phyloP scores from a whole-genome alignment of 495 filamentous ascomycete genomes.

The Penicillium fimorum region DNA sequence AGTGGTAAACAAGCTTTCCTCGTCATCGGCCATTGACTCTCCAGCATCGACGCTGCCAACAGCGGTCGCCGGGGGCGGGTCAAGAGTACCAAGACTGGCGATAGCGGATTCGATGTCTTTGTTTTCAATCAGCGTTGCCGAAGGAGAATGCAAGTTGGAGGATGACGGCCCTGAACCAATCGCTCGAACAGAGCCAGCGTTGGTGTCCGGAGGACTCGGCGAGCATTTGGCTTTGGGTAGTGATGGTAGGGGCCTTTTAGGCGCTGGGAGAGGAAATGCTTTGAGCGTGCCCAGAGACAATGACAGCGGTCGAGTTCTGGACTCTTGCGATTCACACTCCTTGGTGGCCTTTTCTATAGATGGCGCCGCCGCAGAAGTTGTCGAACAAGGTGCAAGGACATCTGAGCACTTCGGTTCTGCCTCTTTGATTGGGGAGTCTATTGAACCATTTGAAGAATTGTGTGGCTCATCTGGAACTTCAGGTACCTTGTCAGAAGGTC shows the following conservation, averaged over 20 bases:
- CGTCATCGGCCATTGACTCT: conserved; percentile 13
- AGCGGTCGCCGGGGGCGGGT: conserved; percentile 12
- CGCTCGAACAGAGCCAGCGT: conserved; percentile 5
- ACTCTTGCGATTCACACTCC: conserved; percentile 12
- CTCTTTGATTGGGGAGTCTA: neutral
- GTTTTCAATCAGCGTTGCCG: conserved; percentile 19
- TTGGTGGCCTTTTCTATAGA: conserved; percentile 2
- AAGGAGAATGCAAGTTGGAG: conserved; percentile 11
- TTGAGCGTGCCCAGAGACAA: conserved; percentile 33
- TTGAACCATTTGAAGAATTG: neutral
- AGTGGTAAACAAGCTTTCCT: conserved; percentile 12
- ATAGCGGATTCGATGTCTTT: neutral
- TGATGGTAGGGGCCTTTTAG: conserved; percentile 36
- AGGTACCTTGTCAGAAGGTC: neutral
- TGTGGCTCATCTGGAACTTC: neutral
- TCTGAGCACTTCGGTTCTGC: conserved; percentile 13
- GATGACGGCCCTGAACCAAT: conserved; percentile 7
- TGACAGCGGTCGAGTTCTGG: conserved; percentile 24
- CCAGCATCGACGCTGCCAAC: conserved; percentile 11
- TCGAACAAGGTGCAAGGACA: conserved; percentile 1
- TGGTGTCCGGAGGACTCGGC: conserved; percentile 10
- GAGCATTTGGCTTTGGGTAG: conserved; percentile 24
- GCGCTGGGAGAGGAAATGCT: conserved; percentile 43
- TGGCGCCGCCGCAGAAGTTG: neutral
- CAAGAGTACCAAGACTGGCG: conserved; percentile 11